Base-by-base conservation (phyloP, 352 stramenopile genomes). In the Phytophthora europaea region DNA sequence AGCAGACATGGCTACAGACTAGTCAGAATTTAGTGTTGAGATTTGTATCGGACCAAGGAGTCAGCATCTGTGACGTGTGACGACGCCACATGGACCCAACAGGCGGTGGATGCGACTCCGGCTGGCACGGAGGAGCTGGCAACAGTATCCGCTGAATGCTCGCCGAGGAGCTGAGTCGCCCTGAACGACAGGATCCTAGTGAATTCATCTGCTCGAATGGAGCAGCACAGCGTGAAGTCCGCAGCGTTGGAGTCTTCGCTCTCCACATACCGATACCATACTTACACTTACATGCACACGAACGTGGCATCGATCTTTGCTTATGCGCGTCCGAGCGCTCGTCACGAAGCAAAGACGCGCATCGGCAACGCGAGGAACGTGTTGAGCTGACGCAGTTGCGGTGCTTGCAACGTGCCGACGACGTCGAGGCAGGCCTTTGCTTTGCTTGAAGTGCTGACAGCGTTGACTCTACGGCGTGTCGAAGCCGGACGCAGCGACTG, bases 1-100 rank as follows among this genome's bases (percentile, higher is more conserved):
- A 57, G 33, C 33, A 13, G 45, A 65, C 48, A 74, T 74, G 61
- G 67, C 60, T 66, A 70, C 62, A 72, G 22, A 53, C 23, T 54
- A 66, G 54, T 72, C 68, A 62, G 68, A 72, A 69, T 64, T 70
- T 70, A 74, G n/a, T 33, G 4, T 65, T 50, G 22, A 9, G 4
- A 33, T 56, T 74, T 72, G 58, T 65, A 69, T 43, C 16, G 22
- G 1, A 0, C 5, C 4, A 23, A 26, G 62, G 26, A 68, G 62
- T 63, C 66, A 71, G 53, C 38, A 72, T 61, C 66, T 78, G 67
- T 64, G 56, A 79, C 61, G 72, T 72, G 72, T 79, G 72, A 15
- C 64, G 69, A 18, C 50, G 55, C 70, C 52, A 65, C 33, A 65
- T 62, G 55, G 18, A n/a, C 5, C 38, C 33, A 66, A 65, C 65